Percentiles rank a stretch among this genome's conserved stretches.
Conservation (phyloP, 257 asterid species). For the Penstemon barbatus region DNA sequence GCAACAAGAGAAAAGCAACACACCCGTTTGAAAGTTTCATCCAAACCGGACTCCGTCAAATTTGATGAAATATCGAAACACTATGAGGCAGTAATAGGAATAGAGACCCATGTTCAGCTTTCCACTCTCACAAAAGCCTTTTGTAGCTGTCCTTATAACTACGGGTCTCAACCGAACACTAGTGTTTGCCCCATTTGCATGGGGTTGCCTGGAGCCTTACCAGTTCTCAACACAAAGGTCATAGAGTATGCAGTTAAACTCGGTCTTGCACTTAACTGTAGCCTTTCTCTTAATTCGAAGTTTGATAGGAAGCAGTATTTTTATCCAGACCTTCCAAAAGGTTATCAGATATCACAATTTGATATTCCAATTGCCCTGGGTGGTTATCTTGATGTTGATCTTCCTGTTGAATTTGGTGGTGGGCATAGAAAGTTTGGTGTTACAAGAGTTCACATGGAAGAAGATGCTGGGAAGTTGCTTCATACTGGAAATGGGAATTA, state of each 20-base stretch:
- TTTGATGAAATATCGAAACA: slow-evolving; percentile 57
- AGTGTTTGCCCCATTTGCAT: slow-evolving; percentile 83
- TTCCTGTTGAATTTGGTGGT: slow-evolving; percentile 93
- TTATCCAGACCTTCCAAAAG: slow-evolving; percentile 96
- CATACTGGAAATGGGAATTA: slow-evolving; percentile 69
- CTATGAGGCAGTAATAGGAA: slow-evolving; percentile 86
- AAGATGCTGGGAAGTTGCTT: slow-evolving; percentile 96
- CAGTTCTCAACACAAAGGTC: slow-evolving; percentile 88
- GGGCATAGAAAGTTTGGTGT: slow-evolving; percentile 91
- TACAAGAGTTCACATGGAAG: slow-evolving; percentile 98
- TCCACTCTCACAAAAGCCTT: slow-evolving; percentile 59
- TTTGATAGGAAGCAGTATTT: slow-evolving; percentile 96
- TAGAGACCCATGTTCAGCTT: slow-evolving; percentile 93
- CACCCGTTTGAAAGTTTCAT: slow-evolving; percentile 43
- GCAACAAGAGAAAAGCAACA: slow-evolving; percentile 63
- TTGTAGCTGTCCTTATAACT: slow-evolving; percentile 59
- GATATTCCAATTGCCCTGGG: slow-evolving; percentile 81
- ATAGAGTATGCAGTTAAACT: slow-evolving; percentile 75
- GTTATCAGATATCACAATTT: slow-evolving; percentile 96
- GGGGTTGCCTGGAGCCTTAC: slow-evolving; percentile 99
- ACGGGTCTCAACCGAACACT: slow-evolving; percentile 87
- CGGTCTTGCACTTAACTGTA: slow-evolving; percentile 86
- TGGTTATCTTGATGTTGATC: slow-evolving; percentile 85
- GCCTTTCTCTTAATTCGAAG: slow-evolving; percentile 70
- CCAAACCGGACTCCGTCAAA: slow-evolving; percentile 38